phyloP scores from a whole-genome alignment of 2,329 filamentous ascomycete species.

The Fusarium xylarioides region DNA sequence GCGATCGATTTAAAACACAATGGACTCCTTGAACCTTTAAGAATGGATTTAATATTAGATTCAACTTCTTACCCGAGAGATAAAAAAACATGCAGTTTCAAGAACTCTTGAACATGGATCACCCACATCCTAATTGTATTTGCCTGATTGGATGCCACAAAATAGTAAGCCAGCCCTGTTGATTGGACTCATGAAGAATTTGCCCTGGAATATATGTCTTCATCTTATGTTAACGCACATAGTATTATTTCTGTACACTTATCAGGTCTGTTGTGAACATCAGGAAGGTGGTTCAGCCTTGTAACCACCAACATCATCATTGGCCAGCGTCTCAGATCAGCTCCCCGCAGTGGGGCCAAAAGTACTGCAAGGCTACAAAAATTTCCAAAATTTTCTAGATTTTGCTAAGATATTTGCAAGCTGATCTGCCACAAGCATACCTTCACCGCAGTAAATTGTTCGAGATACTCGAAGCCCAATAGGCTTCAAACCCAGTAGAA shows the following conservation, averaged over 20 bases:
- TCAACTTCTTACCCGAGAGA: background rate
- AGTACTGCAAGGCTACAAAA: constrained; percentile 39
- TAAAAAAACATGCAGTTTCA: background rate
- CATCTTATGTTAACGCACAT: background rate
- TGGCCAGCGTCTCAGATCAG: background rate
- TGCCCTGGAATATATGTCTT: background rate
- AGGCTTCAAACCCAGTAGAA: constrained; percentile 14
- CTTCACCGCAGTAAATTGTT: background rate
- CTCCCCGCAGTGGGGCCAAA: constrained; percentile 38
- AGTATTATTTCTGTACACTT: background rate
- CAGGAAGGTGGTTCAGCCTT: constrained; percentile 33
- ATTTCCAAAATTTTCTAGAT: constrained; percentile 42
- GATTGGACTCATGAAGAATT: background rate
- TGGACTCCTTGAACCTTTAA: background rate
- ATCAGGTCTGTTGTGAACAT: background rate
- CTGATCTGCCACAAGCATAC: constrained; percentile 6
- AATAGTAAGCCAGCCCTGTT: background rate
- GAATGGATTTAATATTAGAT: background rate
- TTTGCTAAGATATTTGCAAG: constrained; percentile 26
- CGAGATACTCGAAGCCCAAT: constrained; percentile 28
- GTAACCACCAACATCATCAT: background rate
- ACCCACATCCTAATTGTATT: background rate
- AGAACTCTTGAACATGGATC: background rate
- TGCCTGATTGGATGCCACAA: background rate
- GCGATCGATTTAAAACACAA: too few relatives aligned